Evolutionary conservation across 371 early-diverging fungal genomes (phyloP).

Genomic region (Pancytospora epiphaga): DNA sequence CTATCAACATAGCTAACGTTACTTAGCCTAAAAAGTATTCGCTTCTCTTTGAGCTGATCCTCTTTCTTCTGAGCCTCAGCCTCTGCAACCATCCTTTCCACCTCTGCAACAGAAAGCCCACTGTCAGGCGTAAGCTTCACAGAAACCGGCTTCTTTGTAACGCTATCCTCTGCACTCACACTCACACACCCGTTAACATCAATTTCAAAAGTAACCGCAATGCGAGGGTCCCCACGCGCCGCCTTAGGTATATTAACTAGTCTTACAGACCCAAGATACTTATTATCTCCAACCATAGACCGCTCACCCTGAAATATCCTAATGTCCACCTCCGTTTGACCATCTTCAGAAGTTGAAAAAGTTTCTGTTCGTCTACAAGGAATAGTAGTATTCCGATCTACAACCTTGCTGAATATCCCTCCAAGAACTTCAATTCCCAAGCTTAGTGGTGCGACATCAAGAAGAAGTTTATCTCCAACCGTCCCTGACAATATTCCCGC

Average conservation of each 20-base stretch:
- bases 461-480: slow-evolving; percentile 77
- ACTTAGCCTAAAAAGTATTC: slow-evolving; percentile 78
- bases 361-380: slow-evolving; percentile 95
- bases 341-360: slow-evolving; percentile 96
- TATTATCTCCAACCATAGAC: slow-evolving; percentile 86
- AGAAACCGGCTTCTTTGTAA: slow-evolving; percentile 79
- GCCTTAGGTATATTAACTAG: slow-evolving; percentile 66
- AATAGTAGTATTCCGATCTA: slow-evolving; percentile 92
- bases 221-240: slow-evolving; percentile 84
- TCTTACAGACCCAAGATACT: slow-evolving; percentile 86
- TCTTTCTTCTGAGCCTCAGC: slow-evolving; percentile 77
- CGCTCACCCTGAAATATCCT: slow-evolving; percentile 96
- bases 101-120: slow-evolving; percentile 82
- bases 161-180: slow-evolving; percentile 88
- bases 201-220: slow-evolving; percentile 93
- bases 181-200: slow-evolving; percentile 97
- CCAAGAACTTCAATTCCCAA: slow-evolving; percentile 72
- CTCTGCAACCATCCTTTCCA: slow-evolving; percentile 82
- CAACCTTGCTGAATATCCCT: slow-evolving; percentile 86
- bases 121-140: slow-evolving; percentile 88
- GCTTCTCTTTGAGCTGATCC: slow-evolving; percentile 79
- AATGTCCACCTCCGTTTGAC: slow-evolving; percentile 90
- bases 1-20: slow-evolving; percentile 79
- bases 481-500: slow-evolving; percentile 89
- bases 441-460: slow-evolving; percentile 93